Evolutionary conservation across 2,329 filamentous ascomycete species (phyloP), one percentile per base, ranked within the genome.

Genomic region (Clarireedia hainanense): DNA sequence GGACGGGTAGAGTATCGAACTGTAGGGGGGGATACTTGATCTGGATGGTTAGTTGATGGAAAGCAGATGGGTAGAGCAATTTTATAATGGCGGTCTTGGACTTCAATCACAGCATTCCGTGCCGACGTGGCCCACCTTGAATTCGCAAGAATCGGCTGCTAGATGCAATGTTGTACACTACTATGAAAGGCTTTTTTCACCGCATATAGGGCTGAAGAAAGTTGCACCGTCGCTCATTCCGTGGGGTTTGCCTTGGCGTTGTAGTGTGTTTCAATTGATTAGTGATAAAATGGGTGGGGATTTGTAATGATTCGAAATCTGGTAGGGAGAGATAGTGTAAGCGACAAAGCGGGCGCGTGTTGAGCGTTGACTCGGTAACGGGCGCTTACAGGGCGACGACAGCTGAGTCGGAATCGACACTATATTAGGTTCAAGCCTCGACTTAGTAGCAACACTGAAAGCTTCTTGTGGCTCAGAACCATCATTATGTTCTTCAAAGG

Each of bases 221-320:
- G 30, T 12, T 34, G 30, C 30, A 12, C 10, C 12, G 30, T 34
- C 30, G 30, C 26, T 36, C 4, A 5, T 17, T 52, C 6, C 24
- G 14, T 17, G 48, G 36, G 14, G 30, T n/a, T 30, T 48, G 23
- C 7, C 6, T n/a, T 10, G 45, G 37, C 17, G 17, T 20, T 3
- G 40, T 17, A 45, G 5, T 10, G 42, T 26, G 17, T 24, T 49
- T 5, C 10, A 20, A 23, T 23, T 40, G 34, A 48, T 48, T 53
- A 48, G 42, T 12, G 24, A 30, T n/a, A 48, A 27, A 15, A 12
- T 36, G 30, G 43, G 51, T 30, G 12, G 6, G n/a, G 43, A 53
- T 53, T 53, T 30, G 43, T 53, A 53, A 53, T 53, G 15, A 30
- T 48, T 14, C 43, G 40, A 45, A 52, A 46, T 46, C 26, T 10